phyloP scores from a whole-genome alignment of 352 stramenopile genomes.

The Pythium periplocum region DNA sequence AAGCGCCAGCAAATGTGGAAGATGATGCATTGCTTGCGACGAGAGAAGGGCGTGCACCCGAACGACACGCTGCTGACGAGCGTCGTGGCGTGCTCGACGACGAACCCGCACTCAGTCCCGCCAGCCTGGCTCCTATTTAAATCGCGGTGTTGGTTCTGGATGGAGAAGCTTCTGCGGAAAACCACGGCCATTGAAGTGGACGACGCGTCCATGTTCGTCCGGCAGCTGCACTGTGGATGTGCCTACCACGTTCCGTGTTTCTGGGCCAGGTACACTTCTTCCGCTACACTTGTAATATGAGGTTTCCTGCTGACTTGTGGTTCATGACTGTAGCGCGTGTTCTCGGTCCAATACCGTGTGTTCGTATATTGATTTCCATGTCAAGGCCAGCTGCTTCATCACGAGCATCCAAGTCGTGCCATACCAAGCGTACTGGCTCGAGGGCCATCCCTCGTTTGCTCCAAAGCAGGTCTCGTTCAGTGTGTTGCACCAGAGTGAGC shows the following conservation, averaged over 20 bases:
- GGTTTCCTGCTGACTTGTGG: too few species aligned
- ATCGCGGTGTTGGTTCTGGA: constrained; percentile 21
- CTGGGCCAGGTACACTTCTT: constrained; percentile 6
- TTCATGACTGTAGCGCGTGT: not conserved
- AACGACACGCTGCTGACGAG: constrained; percentile 15
- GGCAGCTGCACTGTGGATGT: constrained; percentile 18
- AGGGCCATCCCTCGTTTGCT: constrained; percentile 10
- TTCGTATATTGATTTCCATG: constrained; percentile 10
- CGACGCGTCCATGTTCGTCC: constrained; percentile 13
- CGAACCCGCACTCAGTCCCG: constrained; percentile 12
- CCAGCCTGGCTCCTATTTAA: constrained; percentile 19
- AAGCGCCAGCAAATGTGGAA: constrained; percentile 6
- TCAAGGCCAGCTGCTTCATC: constrained; percentile 10
- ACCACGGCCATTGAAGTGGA: constrained; percentile 4
- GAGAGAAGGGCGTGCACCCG: constrained; percentile 2
- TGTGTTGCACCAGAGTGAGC: constrained; percentile 5
- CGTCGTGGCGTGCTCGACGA: constrained; percentile 7
- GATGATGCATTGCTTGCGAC: constrained; percentile 14
- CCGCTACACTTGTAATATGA: too few species aligned
- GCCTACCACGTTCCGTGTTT: constrained; percentile 20
- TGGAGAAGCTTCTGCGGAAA: constrained; percentile 20
- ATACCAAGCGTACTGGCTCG: constrained; percentile 19
- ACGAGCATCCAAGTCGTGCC: constrained; percentile 12
- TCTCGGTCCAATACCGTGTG: constrained; percentile 3
- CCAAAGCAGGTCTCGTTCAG: constrained; percentile 13